phyloP scores from a whole-genome alignment of 345 rosid genomes.

The Crucihimalaya himalaica region DNA sequence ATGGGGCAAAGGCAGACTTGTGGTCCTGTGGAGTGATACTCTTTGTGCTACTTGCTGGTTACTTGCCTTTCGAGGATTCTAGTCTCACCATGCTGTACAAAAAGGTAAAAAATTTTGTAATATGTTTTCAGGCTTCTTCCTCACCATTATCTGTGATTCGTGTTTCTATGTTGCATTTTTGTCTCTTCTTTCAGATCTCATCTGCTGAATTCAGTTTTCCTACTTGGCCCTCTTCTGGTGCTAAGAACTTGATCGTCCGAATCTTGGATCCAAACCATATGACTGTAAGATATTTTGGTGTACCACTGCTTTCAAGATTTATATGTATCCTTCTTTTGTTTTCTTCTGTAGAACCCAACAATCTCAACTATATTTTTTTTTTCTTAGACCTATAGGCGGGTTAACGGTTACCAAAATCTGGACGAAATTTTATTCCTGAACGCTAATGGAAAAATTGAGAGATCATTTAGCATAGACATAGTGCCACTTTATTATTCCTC shows the following conservation, averaged over 20 bases:
- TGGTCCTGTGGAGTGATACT: slow-evolving; percentile 99
- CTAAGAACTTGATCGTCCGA: slow-evolving; percentile 77
- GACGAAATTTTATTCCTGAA: background rate
- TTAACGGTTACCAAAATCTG: background rate
- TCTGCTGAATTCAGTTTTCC: slow-evolving; percentile 89
- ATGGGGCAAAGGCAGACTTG: slow-evolving; percentile 80
- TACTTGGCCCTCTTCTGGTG: slow-evolving; percentile 79
- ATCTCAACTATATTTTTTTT: slow-evolving; percentile 5
- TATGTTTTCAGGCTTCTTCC: slow-evolving; percentile 10
- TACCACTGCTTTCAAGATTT: slow-evolving; percentile 7
- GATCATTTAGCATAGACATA: background rate
- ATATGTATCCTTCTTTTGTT: slow-evolving; percentile 4
- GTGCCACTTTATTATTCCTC: background rate
- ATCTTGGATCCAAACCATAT: slow-evolving; percentile 88
- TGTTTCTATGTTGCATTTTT: slow-evolving; percentile 24
- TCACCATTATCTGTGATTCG: slow-evolving; percentile 17
- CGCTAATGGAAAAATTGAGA: no score
- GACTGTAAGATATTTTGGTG: slow-evolving; percentile 59
- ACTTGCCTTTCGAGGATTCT: slow-evolving; percentile 94
- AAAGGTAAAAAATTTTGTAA: slow-evolving; percentile 68
- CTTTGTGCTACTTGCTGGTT: slow-evolving; percentile 87
- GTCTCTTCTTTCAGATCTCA: slow-evolving; percentile 58
- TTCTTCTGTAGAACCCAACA: background rate
- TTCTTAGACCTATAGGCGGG: background rate
- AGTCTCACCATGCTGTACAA: slow-evolving; percentile 70